phyloP scores from a whole-genome alignment of 2,329 filamentous ascomycete genomes.

The Monosporascus sp. region DNA sequence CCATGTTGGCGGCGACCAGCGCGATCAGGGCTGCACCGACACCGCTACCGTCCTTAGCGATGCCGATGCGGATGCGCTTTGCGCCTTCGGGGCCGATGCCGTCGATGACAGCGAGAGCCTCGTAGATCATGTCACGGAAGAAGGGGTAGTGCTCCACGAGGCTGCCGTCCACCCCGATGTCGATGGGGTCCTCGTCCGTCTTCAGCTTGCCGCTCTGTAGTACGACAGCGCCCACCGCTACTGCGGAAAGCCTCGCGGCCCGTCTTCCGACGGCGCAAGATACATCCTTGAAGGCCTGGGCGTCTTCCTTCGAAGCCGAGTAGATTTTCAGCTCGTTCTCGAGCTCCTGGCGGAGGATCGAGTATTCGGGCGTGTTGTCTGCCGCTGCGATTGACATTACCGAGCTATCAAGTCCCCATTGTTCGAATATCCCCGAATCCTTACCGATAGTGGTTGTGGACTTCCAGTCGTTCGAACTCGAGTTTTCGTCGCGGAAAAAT shows the following conservation, averaged over 20 bases:
- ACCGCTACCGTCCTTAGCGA: conserved; percentile 93
- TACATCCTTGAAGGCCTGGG: conserved; percentile 79
- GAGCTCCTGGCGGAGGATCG: conserved; percentile 70
- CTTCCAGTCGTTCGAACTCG: conserved; percentile 61
- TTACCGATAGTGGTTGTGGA: conserved; percentile 66
- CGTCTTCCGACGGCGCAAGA: conserved; percentile 81
- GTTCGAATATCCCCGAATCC: conserved; percentile 63
- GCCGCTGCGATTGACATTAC: conserved; percentile 83
- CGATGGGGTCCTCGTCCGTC: conserved; percentile 64
- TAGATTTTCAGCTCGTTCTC: conserved; percentile 72
- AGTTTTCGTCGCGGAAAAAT: conserved; percentile 73
- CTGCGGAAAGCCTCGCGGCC: conserved; percentile 79
- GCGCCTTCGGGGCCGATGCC: conserved; percentile 75
- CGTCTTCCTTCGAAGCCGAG: conserved; percentile 75
- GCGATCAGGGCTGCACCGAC: conserved; percentile 96
- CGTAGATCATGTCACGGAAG: conserved; percentile 83
- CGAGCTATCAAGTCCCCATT: conserved; percentile 88
- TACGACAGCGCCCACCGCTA: conserved; percentile 80
- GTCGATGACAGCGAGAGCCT: conserved; percentile 70
- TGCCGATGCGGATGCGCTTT: conserved; percentile 84
- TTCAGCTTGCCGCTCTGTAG: conserved; percentile 71
- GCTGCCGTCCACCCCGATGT: conserved; percentile 91
- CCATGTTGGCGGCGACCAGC: conserved; percentile 70
- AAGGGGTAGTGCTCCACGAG: conserved; percentile 93
- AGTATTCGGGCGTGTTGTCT: conserved; percentile 68